Percentiles rank a stretch among this genome's conserved stretches.
Conservation (phyloP, 768 basidiomycete species). For the Auriculariales sp. region DNA sequence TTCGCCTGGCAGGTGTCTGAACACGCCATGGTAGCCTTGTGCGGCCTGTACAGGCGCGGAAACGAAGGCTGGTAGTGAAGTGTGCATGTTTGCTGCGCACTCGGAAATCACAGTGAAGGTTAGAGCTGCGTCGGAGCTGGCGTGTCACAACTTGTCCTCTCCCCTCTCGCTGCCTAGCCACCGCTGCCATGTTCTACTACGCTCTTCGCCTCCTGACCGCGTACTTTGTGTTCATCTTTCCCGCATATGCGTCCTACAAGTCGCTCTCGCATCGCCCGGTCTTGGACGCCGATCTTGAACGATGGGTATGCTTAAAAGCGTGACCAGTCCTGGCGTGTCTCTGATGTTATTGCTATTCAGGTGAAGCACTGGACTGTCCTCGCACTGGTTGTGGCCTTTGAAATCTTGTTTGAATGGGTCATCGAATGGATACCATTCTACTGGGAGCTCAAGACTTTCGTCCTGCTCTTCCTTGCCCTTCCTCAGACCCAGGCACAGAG, state of each 20-base stretch:
- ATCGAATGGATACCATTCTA: constrained; percentile 70
- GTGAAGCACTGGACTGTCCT: constrained; percentile 24
- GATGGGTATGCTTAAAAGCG: constrained; percentile 47
- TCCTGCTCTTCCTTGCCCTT: constrained; percentile 51
- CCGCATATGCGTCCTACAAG: constrained; percentile 3
- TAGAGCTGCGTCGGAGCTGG: neutral
- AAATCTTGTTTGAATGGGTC: constrained; percentile 48
- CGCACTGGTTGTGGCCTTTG: constrained; percentile 43
- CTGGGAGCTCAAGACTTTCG: constrained; percentile 55
- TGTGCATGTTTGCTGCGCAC: neutral
- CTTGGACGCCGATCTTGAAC: constrained; percentile 36
- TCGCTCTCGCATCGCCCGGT: constrained; percentile 40
- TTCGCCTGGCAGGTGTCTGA: neutral
- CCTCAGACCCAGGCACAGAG: constrained; percentile 50
- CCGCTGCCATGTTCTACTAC: neutral
- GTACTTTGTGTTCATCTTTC: constrained; percentile 2
- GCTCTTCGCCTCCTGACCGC: neutral
- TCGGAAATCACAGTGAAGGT: neutral
- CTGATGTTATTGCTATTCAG: neutral
- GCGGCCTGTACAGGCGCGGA: neutral
- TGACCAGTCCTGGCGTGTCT: neutral
- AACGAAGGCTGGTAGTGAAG: neutral
- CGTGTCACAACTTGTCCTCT: neutral
- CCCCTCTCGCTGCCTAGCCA: neutral
- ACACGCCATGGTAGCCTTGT: neutral